phyloP scores from a whole-genome alignment of 2,329 filamentous ascomycete species.

The Calonectria honghensis region DNA sequence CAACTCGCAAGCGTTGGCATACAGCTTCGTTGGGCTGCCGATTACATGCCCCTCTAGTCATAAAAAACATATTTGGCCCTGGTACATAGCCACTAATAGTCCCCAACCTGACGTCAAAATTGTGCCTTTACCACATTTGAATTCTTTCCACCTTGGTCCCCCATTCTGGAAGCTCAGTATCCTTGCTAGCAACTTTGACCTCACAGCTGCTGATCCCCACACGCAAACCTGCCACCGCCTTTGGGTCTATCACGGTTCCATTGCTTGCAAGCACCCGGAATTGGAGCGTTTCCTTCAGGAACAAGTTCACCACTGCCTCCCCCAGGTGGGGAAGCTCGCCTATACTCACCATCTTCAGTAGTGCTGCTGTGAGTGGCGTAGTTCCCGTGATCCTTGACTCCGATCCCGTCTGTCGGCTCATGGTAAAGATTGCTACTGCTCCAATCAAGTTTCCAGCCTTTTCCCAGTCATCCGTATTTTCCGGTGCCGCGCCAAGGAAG shows the following conservation, averaged over 20 bases:
- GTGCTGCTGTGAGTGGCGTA: constrained; percentile 70
- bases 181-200: constrained; percentile 52
- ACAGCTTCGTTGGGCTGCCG: neutral
- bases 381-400: constrained; percentile 67
- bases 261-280: constrained; percentile 57
- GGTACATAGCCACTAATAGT: constrained; percentile 3
- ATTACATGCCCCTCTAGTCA: neutral
- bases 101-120: neutral
- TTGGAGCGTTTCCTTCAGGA: constrained; percentile 63
- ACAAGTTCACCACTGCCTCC: constrained; percentile 61
- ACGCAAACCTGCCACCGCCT: constrained; percentile 55
- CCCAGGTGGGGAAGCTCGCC: constrained; percentile 63
- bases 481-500: constrained; percentile 76
- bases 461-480: constrained; percentile 69
- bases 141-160: constrained; percentile 50
- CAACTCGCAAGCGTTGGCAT: neutral
- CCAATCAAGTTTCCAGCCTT: constrained; percentile 75
- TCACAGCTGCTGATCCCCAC: constrained; percentile 58
- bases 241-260: constrained; percentile 52
- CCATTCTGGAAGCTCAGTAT: constrained; percentile 56
- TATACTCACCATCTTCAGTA: constrained; percentile 65
- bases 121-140: constrained; percentile 50
- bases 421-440: constrained; percentile 74
- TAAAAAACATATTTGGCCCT: neutral
- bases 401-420: constrained; percentile 59